Conservation (phyloP, 116 monocot species). For the Iris pallida region DNA sequence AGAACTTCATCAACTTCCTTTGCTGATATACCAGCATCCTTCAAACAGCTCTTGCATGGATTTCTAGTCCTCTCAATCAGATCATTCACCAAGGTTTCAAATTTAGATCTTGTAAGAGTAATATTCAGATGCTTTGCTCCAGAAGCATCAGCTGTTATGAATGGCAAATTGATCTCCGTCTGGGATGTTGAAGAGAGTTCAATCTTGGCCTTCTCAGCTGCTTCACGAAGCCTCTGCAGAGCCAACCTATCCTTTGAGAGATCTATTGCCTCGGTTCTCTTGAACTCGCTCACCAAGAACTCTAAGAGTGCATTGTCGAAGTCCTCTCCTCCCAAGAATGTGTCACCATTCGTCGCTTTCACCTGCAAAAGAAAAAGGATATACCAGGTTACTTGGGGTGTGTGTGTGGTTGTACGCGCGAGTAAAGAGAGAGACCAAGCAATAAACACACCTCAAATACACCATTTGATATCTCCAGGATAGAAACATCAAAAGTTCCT, state of each 20-base stretch:
- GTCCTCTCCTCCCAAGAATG: conserved; percentile 54
- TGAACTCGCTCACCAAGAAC: conserved; percentile 45
- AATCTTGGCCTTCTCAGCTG: conserved; percentile 55
- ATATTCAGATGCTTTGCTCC: conserved; percentile 54
- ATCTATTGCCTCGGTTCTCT: conserved; percentile 40
- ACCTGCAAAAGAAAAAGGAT: conserved; percentile 20
- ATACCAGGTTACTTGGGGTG: neutral
- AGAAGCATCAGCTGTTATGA: conserved; percentile 51
- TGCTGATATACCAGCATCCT: conserved; percentile 36
- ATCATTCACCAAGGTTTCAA: conserved; percentile 39
- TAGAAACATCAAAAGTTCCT: conserved; percentile 42
- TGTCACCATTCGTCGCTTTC: conserved; percentile 56
- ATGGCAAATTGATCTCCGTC: conserved; percentile 50
- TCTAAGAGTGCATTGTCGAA: conserved; percentile 50
- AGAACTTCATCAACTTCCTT: conserved; percentile 55
- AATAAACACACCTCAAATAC: conserved; percentile 32
- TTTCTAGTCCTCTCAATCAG: conserved; percentile 44
- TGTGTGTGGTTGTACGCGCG: too few species aligned
- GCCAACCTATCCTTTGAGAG: conserved; percentile 48
- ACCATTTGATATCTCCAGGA: conserved; percentile 41
- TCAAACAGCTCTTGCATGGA: conserved; percentile 51
- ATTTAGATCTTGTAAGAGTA: conserved; percentile 53
- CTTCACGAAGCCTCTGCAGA: conserved; percentile 43
- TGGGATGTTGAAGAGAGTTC: conserved; percentile 51
- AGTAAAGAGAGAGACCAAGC: neutral